Percentiles rank a stretch among this genome's conserved stretches.
These are phyloP conservation scores for Peronospora destructor DNA, from an alignment of 352 stramenopile species.

Conservation along the genomic window DNA sequence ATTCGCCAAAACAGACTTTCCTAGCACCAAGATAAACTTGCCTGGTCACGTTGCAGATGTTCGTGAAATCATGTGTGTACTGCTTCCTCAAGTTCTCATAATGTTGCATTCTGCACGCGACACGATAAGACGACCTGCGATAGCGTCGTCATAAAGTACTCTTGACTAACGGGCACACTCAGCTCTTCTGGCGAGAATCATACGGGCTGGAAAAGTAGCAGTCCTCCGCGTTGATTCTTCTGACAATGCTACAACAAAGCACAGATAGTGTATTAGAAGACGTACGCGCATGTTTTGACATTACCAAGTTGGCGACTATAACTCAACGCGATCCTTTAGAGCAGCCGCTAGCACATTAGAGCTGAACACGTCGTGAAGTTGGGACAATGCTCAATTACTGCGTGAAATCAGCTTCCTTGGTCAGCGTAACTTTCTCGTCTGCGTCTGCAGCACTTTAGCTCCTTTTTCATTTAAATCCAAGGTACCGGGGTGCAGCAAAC, in stretches of 20 bases:
- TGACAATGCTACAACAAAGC: slow-evolving; percentile 15
- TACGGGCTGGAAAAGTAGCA: slow-evolving; percentile 75
- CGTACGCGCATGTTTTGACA: slow-evolving; percentile 1
- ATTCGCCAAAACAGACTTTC: slow-evolving; percentile 1
- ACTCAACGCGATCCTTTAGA: slow-evolving; percentile 64
- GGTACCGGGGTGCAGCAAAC: slow-evolving; percentile 89
- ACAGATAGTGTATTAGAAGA: slow-evolving; percentile 9
- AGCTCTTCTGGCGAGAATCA: slow-evolving; percentile 52
- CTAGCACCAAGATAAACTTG: slow-evolving; percentile 4
- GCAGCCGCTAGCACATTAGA: slow-evolving; percentile 67
- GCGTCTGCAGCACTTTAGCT: slow-evolving; percentile 72
- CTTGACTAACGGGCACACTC: slow-evolving; percentile 42
- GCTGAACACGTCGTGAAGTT: slow-evolving; percentile 78
- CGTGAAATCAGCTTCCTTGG: slow-evolving; percentile 49
- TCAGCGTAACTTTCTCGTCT: slow-evolving; percentile 71
- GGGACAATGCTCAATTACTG: slow-evolving; percentile 56
- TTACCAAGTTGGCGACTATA: slow-evolving; percentile 55
- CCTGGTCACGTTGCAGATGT: background rate
- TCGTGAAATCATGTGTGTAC: slow-evolving; percentile 43
- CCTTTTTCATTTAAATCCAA: slow-evolving; percentile 67
- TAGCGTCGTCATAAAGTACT: slow-evolving; percentile 55
- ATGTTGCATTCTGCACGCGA: slow-evolving; percentile 77
- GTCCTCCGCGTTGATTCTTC: slow-evolving; percentile 67
- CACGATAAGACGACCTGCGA: slow-evolving; percentile 73
- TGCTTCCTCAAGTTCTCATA: slow-evolving; percentile 84